Evolutionary conservation across 768 basidiomycete species (phyloP), one percentile per base, ranked within the genome.

Genomic region (Hericium rajendrae): DNA sequence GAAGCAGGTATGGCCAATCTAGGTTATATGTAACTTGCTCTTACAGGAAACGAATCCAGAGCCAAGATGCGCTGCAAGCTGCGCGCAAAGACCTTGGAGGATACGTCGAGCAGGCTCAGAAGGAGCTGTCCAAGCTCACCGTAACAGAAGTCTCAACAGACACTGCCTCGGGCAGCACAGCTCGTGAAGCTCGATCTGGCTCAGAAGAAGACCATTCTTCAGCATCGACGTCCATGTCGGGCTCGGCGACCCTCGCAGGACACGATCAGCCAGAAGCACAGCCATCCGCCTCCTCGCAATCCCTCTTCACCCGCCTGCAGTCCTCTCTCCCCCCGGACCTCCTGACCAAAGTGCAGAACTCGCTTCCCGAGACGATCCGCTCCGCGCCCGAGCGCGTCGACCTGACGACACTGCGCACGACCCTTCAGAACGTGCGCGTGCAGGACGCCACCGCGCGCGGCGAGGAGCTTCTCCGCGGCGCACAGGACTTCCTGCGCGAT

Each of bases 71-170:
- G 4, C 66, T 91, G 18, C 77, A 86, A 62, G 74, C 76, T 39
- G 90, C 90, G 0, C 78, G 83, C 48, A 88, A 85, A 65, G 90
- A 92, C 68, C 63, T 92, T 43, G 74, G 78, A 22, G 78, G 80
- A 22, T 89, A 84, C 49, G 90, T 91, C 56, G 73, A 78, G 5
- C 88, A 92, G 66, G 89, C 90, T 22, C 89, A 91, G 73, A 83
- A 79, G 63, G 88, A 88, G 66, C 65, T 92, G 38, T 81, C 72
- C 65, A 86, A 84, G 70, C 69, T 88, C 16, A 74, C 83, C 8
- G 65, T 69, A 26, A 74, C 76, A 51, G 63, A 69, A 37, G 10
- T 64, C 46, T 59, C 60, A 28, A 67, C 57, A 43, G 64, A 69
- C 37, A 56, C 66, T 12, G 59, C 71, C 11, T 64, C 69, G 12